These are phyloP conservation scores for Colletotrichum tabaci DNA, from an alignment of 2,329 filamentous ascomycete genomes.

Conservation along the genomic window DNA sequence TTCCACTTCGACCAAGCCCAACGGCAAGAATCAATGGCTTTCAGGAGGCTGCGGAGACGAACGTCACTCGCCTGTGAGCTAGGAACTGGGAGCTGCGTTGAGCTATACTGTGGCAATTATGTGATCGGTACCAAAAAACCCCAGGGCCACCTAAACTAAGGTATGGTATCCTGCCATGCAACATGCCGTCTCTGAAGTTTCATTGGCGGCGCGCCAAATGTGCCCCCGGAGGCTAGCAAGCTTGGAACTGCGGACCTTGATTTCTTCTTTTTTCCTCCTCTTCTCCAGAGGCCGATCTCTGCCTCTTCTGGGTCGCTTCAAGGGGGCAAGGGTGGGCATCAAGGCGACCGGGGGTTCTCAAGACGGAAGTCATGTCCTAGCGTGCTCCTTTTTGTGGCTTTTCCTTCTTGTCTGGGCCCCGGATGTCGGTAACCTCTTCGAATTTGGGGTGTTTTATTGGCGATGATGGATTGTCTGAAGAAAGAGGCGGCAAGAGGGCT, in stretches of 20 bases:
- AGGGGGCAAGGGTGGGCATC: not conserved
- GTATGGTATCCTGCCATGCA: not conserved
- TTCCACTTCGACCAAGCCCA: not conserved
- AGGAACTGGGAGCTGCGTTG: too few relatives aligned
- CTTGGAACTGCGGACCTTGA: slow-evolving; percentile 25
- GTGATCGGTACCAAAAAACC: not conserved
- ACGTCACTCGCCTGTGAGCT: not conserved
- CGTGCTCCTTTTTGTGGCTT: slow-evolving; percentile 4
- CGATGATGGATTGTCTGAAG: slow-evolving; percentile 12
- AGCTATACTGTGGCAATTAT: slow-evolving; percentile 24
- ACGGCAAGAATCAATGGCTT: slow-evolving; percentile 10
- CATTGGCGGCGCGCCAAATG: slow-evolving; percentile 1
- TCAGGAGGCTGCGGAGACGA: not conserved
- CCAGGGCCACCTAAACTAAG: not conserved
- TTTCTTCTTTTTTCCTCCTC: not conserved
- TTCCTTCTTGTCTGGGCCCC: not conserved
- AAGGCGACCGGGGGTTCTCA: slow-evolving; percentile 20
- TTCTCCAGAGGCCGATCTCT: slow-evolving; percentile 19
- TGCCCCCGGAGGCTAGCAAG: not conserved
- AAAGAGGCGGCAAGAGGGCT: not conserved
- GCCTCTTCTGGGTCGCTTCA: slow-evolving; percentile 19
- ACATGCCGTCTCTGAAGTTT: slow-evolving; percentile 1
- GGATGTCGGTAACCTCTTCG: not conserved
- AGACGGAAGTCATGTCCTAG: slow-evolving; percentile 39
- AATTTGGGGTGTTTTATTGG: slow-evolving; percentile 8